These are phyloP conservation scores for Tricladium varicosporioides DNA, from an alignment of 2,329 filamentous ascomycete genomes.

Conservation along the genomic window DNA sequence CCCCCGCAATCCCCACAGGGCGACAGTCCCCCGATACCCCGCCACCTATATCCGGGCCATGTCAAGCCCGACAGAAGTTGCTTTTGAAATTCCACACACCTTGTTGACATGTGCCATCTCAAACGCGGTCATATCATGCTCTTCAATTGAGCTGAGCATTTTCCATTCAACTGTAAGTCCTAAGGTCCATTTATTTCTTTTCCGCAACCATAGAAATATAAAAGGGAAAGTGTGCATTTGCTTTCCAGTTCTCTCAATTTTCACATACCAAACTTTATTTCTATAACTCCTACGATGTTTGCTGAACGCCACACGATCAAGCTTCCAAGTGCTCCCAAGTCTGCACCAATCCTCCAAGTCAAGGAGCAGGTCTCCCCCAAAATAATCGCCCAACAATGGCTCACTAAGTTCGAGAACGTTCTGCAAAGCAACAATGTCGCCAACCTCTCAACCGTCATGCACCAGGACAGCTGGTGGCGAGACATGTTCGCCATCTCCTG, in stretches of 20 bases:
- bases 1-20: neutral
- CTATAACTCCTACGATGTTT: constrained; percentile 12
- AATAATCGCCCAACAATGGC: constrained; percentile 17
- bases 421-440: constrained; percentile 10
- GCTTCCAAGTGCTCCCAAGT: constrained; percentile 8
- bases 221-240: neutral
- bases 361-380: constrained; percentile 2
- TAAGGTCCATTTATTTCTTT: neutral
- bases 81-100: neutral
- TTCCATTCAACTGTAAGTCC: neutral
- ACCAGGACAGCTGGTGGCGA: constrained; percentile 34
- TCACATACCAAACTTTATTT: neutral
- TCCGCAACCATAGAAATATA: neutral
- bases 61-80: constrained; percentile 5
- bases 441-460: constrained; percentile 8
- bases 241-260: neutral
- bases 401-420: constrained; percentile 13
- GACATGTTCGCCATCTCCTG: constrained; percentile 40
- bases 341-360: constrained; percentile 5
- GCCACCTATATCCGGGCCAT: constrained; percentile 16
- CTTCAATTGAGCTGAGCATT: neutral
- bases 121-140: neutral
- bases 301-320: constrained; percentile 20
- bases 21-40: constrained; percentile 4
- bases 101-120: neutral